These are phyloP conservation scores for Euptelea pleiosperma DNA, from an alignment of 164 flowering plant genomes.

Conservation along the genomic window DNA sequence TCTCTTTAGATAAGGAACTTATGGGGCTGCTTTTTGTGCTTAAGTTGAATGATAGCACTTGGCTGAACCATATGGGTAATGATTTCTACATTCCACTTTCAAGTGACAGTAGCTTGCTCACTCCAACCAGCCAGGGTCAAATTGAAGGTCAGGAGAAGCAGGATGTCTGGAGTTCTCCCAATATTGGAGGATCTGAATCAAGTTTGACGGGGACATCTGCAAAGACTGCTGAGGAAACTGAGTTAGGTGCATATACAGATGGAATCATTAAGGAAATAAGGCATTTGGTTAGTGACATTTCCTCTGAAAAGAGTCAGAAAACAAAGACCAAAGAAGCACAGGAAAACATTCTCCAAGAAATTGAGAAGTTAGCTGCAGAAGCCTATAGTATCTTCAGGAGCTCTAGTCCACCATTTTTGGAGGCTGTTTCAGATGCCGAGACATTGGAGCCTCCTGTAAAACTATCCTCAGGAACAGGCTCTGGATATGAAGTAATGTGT, in stretches of 20 bases:
- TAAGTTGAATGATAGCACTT: slow-evolving; percentile 59
- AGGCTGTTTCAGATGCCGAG: slow-evolving; percentile 37
- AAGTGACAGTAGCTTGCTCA: slow-evolving; percentile 21
- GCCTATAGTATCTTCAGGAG: slow-evolving; percentile 92
- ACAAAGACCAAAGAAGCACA: slow-evolving; percentile 59
- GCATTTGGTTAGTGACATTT: slow-evolving; percentile 68
- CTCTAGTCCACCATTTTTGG: slow-evolving; percentile 47
- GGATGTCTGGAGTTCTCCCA: background rate
- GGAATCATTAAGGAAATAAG: slow-evolving; percentile 80
- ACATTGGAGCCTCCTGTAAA: slow-evolving; percentile 33
- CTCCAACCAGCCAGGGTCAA: slow-evolving; percentile 15
- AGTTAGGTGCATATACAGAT: slow-evolving; percentile 47
- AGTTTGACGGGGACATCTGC: slow-evolving; percentile 19
- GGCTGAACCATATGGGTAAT: slow-evolving; percentile 67
- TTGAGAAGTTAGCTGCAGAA: slow-evolving; percentile 98
- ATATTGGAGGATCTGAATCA: slow-evolving; percentile 14
- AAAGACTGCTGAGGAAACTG: slow-evolving; percentile 23
- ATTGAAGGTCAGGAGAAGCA: slow-evolving; percentile 20
- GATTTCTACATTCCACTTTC: slow-evolving; percentile 79
- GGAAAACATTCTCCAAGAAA: slow-evolving; percentile 83
- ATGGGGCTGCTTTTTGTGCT: slow-evolving; percentile 81
- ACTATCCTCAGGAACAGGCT: slow-evolving; percentile 74
- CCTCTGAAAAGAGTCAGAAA: slow-evolving; percentile 54
- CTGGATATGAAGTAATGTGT: slow-evolving; percentile 88
- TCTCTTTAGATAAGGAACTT: slow-evolving; percentile 56